These are phyloP conservation scores for Hibiscus mutabilis DNA, from an alignment of 345 rosid species.

Conservation along the genomic window DNA sequence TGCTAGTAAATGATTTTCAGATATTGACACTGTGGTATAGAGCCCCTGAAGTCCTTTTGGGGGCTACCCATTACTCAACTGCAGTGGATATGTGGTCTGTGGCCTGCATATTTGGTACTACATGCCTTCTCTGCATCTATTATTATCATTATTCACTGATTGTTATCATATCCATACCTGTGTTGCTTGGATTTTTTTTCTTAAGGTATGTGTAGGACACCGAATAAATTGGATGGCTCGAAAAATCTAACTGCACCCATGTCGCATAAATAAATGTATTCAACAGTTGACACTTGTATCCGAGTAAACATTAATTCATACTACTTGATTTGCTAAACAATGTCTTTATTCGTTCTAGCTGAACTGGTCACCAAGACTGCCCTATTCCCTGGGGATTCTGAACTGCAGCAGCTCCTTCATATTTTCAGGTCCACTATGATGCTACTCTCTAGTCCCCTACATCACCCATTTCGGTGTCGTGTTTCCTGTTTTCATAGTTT, in stretches of 20 bases:
- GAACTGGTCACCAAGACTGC: slow-evolving; percentile 85
- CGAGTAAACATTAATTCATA: not conserved
- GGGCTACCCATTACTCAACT: slow-evolving; percentile 92
- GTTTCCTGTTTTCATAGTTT: not conserved
- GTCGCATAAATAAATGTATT: no score
- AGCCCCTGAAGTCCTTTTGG: slow-evolving; percentile 95
- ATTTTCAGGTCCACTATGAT: slow-evolving; percentile 57
- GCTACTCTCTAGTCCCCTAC: not conserved
- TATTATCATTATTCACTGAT: no score
- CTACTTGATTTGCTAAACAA: not conserved
- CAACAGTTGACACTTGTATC: no score
- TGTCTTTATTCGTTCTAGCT: slow-evolving; percentile 26
- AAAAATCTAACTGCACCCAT: no score
- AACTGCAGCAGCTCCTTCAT: slow-evolving; percentile 90
- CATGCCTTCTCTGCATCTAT: not conserved
- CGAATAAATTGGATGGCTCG: no score
- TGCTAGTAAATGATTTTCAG: slow-evolving; percentile 26
- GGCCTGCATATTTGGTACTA: slow-evolving; percentile 83
- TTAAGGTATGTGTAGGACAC: no score
- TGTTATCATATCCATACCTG: not conserved
- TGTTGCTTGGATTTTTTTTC: no score
- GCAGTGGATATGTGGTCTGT: slow-evolving; percentile 98
- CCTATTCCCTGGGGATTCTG: slow-evolving; percentile 90
- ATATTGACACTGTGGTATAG: slow-evolving; percentile 94
- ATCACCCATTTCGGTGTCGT: not conserved